Conservation (phyloP, 2,329 filamentous ascomycete species). For the Aspergillus sergii region DNA sequence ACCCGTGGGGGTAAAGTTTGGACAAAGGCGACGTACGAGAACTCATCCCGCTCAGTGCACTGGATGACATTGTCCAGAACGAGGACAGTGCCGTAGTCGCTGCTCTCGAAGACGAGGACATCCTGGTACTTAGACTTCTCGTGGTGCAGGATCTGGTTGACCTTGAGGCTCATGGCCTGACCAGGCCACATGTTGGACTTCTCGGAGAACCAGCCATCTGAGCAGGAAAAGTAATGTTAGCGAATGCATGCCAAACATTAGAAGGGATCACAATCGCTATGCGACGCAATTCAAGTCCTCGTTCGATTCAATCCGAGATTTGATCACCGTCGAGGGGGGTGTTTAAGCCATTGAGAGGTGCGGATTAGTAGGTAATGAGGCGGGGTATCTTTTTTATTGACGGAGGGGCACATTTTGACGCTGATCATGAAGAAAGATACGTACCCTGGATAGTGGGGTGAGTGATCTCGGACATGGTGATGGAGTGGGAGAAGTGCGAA, state of each 20-base stretch:
- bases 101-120: conserved; percentile 97
- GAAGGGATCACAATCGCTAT: not conserved
- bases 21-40: conserved; percentile 62
- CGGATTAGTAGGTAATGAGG: conserved; percentile 8
- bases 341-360: conserved; percentile 8
- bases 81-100: conserved; percentile 92
- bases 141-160: conserved; percentile 97
- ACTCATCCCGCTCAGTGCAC: conserved; percentile 97
- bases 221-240: conserved; percentile 13
- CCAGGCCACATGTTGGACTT: conserved; percentile 99
- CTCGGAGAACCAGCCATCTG: conserved; percentile 99
- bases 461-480: conserved; percentile 69
- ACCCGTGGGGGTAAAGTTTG: not conserved
- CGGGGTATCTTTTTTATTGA: conserved; percentile 16
- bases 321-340: not conserved
- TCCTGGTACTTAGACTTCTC: conserved; percentile 99
- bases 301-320: not conserved
- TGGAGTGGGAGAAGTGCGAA: conserved; percentile 22
- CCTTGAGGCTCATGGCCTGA: conserved; percentile 97
- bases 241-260: not conserved
- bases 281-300: conserved; percentile 2
- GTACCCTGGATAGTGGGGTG: conserved; percentile 78
- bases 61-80: conserved; percentile 99
- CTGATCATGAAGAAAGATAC: conserved; percentile 25
- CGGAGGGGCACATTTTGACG: conserved; percentile 14